Evolutionary conservation across 139 green algal genomes (phyloP).

Genomic region (Volvox africanus): DNA sequence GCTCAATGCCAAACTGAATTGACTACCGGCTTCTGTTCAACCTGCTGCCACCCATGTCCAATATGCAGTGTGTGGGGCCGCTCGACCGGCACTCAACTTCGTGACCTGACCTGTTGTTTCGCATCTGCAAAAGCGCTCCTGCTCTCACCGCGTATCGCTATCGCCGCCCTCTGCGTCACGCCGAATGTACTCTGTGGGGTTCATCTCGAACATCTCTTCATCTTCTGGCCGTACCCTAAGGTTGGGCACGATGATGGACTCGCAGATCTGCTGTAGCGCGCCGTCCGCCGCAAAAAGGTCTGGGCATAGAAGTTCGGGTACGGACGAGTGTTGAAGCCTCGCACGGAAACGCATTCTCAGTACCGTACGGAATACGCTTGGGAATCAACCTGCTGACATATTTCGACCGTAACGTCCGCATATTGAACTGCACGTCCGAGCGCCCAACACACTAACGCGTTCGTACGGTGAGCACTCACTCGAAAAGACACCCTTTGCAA

Average conservation of each 20-base stretch:
- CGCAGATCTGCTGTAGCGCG: slow-evolving; percentile 82
- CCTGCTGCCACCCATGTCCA: too few relatives aligned
- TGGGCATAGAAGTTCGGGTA: not conserved
- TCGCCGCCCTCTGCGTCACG: slow-evolving; percentile 96
- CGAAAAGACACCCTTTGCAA: slow-evolving; percentile 79
- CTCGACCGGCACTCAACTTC: too few relatives aligned
- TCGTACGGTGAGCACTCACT: not conserved
- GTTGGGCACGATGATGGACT: slow-evolving; percentile 93
- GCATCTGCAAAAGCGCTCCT: not conserved
- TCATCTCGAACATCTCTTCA: slow-evolving; percentile 66
- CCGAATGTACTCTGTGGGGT: slow-evolving; percentile 92
- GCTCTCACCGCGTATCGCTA: slow-evolving; percentile 87
- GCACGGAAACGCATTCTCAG: not conserved
- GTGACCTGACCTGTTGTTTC: too few relatives aligned
- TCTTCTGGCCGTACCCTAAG: slow-evolving; percentile 51
- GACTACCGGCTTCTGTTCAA: too few relatives aligned
- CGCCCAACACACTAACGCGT: not conserved
- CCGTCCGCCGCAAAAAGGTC: slow-evolving; percentile 33
- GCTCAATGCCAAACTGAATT: too few relatives aligned
- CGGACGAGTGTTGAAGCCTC: too few relatives aligned
- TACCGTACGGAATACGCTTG: too few relatives aligned
- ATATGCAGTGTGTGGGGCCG: too few relatives aligned
- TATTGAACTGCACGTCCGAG: not conserved
- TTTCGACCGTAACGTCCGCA: too few relatives aligned
- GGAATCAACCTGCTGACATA: too few relatives aligned